phyloP scores from a whole-genome alignment of 2,329 filamentous ascomycete genomes.

The Pseudogymnoascus sp. region DNA sequence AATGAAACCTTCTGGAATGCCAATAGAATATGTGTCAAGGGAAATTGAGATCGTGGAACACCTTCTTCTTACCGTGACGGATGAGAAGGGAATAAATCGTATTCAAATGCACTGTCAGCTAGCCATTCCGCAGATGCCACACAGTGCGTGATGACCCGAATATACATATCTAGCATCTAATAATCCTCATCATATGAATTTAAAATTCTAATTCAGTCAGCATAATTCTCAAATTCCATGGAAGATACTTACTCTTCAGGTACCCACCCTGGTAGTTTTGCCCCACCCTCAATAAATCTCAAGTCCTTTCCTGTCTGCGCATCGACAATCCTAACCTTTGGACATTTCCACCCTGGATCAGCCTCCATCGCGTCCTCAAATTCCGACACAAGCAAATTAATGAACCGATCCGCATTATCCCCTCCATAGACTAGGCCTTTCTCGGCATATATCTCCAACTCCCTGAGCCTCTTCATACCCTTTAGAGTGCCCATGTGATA shows the following conservation, averaged over 20 bases:
- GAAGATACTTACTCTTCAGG: conserved; percentile 13
- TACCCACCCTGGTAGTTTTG: conserved; percentile 16
- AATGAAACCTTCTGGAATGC: neutral
- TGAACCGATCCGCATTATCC: conserved; percentile 9
- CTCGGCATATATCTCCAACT: conserved; percentile 16
- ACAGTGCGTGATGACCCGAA: neutral
- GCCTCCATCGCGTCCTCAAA: conserved; percentile 15
- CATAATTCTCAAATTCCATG: neutral
- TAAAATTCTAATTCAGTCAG: neutral
- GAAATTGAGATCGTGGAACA: neutral
- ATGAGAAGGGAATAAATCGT: neutral
- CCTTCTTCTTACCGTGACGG: neutral
- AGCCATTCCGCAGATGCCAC: neutral
- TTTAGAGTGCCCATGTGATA: conserved; percentile 21
- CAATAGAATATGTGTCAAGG: neutral
- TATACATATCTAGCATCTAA: neutral
- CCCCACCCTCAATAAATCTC: conserved; percentile 16
- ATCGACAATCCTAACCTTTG: conserved; percentile 18
- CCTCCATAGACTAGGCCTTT: conserved; percentile 8
- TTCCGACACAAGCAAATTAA: conserved; percentile 14
- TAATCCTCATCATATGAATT: neutral
- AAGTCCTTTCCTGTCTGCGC: conserved; percentile 13
- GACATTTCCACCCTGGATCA: conserved; percentile 21
- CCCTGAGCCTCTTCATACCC: conserved; percentile 18
- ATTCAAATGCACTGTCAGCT: neutral